Percentiles rank a stretch among this genome's conserved stretches.
Evolutionary conservation across 2,329 filamentous ascomycete genomes (phyloP).

Genomic region (Sporothrix pallida): DNA sequence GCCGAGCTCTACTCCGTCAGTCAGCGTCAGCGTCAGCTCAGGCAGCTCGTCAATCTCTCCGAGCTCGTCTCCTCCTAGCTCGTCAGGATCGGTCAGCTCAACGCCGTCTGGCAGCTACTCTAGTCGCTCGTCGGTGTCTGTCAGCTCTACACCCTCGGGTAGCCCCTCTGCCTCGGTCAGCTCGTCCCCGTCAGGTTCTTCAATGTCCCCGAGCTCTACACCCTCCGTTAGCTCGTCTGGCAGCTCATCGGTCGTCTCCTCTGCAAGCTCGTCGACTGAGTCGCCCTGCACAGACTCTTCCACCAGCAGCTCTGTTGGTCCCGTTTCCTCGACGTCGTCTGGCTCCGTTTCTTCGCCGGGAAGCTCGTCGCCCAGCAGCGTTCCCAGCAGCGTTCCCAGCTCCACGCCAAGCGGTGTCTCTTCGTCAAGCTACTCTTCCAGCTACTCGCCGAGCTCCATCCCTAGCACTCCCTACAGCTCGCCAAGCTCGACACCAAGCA

Average conservation of each 20-base stretch:
- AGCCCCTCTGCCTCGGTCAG: no score
- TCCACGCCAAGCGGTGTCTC: background rate
- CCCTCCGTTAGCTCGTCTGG: background rate
- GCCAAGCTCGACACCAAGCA: conserved; percentile 1
- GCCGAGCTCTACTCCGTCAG: background rate
- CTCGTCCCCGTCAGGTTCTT: background rate
- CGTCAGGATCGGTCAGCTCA: no score
- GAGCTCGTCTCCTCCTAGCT: conserved; percentile 2
- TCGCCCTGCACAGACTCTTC: no score
- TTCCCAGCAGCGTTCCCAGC: background rate
- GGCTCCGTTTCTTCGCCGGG: background rate
- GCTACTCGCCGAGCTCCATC: background rate
- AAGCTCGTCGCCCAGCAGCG: background rate
- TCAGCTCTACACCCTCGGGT: background rate
- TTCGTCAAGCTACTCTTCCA: background rate
- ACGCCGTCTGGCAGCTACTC: no score
- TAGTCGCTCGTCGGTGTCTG: no score
- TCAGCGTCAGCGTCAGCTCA: background rate
- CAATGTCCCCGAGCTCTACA: background rate
- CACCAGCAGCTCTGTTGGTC: no score
- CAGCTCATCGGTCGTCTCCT: background rate
- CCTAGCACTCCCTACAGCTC: background rate
- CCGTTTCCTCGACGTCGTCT: background rate
- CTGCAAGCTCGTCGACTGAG: background rate
- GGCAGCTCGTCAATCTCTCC: background rate